phyloP scores from a whole-genome alignment of 768 basidiomycete genomes.

The Rhodotorula paludigena region DNA sequence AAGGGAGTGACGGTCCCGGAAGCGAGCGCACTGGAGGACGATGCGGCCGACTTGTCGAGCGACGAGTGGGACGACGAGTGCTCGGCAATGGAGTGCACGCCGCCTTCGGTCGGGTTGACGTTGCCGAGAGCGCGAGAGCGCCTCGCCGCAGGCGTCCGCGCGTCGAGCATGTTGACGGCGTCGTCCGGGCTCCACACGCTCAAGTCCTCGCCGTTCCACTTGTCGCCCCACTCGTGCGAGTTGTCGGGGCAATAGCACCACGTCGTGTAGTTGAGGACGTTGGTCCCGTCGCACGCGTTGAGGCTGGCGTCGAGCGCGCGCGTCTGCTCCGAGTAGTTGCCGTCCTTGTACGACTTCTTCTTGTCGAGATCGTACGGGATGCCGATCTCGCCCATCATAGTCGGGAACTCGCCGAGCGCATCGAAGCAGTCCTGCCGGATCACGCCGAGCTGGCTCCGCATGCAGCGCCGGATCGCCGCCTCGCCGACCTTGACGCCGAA shows the following conservation, averaged over 20 bases:
- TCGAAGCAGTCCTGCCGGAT: conserved; percentile 68
- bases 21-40: not conserved
- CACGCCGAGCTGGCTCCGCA: conserved; percentile 76
- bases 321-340: conserved; percentile 59
- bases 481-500: conserved; percentile 80
- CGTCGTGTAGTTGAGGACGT: conserved; percentile 49
- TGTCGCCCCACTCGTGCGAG: conserved; percentile 83
- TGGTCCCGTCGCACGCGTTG: conserved; percentile 50
- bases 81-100: not conserved
- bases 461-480: conserved; percentile 66
- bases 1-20: conserved; percentile 2
- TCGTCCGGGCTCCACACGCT: conserved; percentile 82
- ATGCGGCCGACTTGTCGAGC: not conserved
- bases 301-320: conserved; percentile 49
- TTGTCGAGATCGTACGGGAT: conserved; percentile 90
- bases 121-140: not conserved
- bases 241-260: conserved; percentile 58
- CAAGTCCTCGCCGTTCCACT: conserved; percentile 94
- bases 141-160: not conserved
- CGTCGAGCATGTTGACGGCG: conserved; percentile 11
- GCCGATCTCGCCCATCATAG: conserved; percentile 92
- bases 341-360: conserved; percentile 71
- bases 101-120: conserved; percentile 3
- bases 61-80: not conserved
- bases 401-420: conserved; percentile 64